Conservation (phyloP, 805 yeast genomes). For the Komagataella kurtzmanii region DNA sequence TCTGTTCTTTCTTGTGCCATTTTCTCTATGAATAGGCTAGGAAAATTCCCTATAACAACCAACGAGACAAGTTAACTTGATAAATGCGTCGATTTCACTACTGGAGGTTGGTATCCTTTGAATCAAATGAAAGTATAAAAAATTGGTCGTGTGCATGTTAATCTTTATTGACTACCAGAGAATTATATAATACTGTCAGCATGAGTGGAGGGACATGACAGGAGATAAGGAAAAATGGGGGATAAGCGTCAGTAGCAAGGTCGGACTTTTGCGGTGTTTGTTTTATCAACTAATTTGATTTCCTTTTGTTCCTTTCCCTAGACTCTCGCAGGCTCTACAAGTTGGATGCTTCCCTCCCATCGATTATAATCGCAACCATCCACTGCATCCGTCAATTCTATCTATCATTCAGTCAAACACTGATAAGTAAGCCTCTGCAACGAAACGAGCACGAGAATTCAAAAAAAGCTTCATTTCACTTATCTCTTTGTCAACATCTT, state of each 20-base stretch:
- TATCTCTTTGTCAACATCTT: slow-evolving; percentile 96
- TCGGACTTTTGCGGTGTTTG: neutral
- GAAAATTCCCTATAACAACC: neutral
- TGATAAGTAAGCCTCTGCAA: slow-evolving; percentile 89
- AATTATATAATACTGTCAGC: no score
- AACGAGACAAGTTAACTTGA: neutral
- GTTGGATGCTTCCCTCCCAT: neutral
- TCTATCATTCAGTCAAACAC: slow-evolving; percentile 53
- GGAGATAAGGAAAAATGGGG: neutral
- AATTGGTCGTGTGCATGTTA: neutral
- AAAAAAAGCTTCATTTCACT: slow-evolving; percentile 95
- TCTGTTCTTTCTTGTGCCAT: neutral
- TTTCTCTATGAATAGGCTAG: neutral
- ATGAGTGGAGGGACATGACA: neutral
- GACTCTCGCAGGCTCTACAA: neutral
- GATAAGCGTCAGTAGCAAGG: neutral
- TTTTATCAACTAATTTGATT: neutral
- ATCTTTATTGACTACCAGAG: neutral
- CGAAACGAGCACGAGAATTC: slow-evolving; percentile 95
- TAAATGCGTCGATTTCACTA: neutral
- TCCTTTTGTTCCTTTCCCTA: neutral
- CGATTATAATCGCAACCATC: neutral
- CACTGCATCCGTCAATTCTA: neutral
- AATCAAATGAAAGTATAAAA: neutral
- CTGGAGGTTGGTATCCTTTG: neutral